Conservation (phyloP, 306 rosid genomes). For the Quercus robur region DNA sequence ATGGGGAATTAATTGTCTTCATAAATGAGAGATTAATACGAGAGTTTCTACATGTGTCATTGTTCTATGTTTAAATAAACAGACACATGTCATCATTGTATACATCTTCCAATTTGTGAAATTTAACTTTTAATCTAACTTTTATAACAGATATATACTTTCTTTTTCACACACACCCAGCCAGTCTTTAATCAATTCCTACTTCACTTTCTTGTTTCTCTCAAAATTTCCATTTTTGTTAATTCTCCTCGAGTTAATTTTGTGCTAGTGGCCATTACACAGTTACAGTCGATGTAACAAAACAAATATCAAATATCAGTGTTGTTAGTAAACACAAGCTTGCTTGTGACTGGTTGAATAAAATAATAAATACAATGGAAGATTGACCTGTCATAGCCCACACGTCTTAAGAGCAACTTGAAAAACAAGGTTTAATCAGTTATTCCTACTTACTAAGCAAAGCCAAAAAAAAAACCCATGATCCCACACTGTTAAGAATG, state of each 20-base stretch:
- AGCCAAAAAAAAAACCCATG: neutral
- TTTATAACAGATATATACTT: too few species aligned
- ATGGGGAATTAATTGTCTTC: too few species aligned
- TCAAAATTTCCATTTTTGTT: neutral
- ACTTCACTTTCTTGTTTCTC: neutral
- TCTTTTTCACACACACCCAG: too few species aligned
- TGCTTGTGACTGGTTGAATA: conserved; percentile 77
- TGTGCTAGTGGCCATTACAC: neutral
- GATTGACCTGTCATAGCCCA: neutral
- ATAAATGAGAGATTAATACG: too few species aligned
- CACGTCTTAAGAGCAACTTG: neutral
- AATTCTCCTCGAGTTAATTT: neutral
- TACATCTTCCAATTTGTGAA: too few species aligned
- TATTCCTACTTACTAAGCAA: neutral
- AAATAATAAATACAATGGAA: neutral
- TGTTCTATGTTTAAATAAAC: too few species aligned
- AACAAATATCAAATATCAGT: conserved; percentile 33
- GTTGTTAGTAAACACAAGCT: conserved; percentile 79
- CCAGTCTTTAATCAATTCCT: neutral
- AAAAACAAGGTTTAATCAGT: neutral
- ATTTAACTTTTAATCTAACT: too few species aligned
- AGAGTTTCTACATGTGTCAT: too few species aligned
- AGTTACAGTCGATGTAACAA: neutral
- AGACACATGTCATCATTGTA: too few species aligned
- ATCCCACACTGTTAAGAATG: neutral